A percentile compares a stretch with the other conserved stretches of the same genome.
These are phyloP conservation scores for Camellia oleifera DNA, from an alignment of 179 eudicot species.

Conservation along the genomic window DNA sequence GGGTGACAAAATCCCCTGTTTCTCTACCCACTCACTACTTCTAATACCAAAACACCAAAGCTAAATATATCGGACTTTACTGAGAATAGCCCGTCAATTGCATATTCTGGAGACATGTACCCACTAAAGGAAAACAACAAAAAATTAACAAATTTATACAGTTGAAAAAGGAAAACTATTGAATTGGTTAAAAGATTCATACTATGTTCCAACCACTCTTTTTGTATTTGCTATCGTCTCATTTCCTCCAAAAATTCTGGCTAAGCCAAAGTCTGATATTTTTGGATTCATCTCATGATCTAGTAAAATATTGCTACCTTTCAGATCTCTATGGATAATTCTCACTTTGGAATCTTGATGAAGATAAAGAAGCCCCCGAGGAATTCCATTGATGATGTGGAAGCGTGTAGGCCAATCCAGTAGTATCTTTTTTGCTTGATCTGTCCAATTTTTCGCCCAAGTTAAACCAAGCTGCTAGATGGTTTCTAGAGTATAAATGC, in stretches of 20 bases:
- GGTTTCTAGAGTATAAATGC: background rate
- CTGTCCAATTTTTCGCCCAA: background rate
- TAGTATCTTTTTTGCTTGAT: background rate
- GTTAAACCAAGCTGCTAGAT: background rate
- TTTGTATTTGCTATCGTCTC: background rate
- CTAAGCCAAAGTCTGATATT: background rate
- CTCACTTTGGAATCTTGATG: background rate
- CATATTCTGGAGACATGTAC: background rate
- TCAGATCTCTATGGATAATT: background rate
- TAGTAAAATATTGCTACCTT: background rate
- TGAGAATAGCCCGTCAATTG: background rate
- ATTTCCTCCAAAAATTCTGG: background rate
- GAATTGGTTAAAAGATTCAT: background rate
- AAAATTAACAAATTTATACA: background rate
- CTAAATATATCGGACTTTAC: background rate
- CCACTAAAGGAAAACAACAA: background rate
- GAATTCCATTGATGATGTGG: background rate
- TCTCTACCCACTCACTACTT: background rate
- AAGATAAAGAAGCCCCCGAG: background rate
- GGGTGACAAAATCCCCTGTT: background rate
- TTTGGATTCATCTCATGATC: constrained; percentile 3
- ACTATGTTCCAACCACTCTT: background rate
- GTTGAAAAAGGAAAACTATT: background rate
- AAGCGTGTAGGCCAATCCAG: background rate
- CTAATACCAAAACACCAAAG: background rate